Base-by-base conservation (phyloP, 2,329 filamentous ascomycete genomes). In the Aspergillus latus region DNA sequence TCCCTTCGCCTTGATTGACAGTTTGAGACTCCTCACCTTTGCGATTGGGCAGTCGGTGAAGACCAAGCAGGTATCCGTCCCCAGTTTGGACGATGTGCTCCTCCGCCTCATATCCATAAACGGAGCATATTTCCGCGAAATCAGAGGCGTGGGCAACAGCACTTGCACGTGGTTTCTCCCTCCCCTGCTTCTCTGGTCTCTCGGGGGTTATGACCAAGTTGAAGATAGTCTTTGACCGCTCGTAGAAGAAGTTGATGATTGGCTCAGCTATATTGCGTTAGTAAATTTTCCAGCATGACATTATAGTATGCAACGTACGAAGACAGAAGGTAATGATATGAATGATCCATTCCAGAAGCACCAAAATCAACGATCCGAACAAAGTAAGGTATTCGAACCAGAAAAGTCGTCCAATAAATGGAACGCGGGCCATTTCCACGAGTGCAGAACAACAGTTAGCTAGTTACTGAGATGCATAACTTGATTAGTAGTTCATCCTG, bases 31-130 rank as follows among this genome's bases (percentile, higher is more conserved):
- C 89, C 71, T 96, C 91, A 8, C 90, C 91, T 65, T 86, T 88
- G 57, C 83, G 84, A 84, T 89, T 95, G 16, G 89, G 90, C 46
- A 99, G 77, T 6, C 94, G 85, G 73, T 99, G 94, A 56, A 97
- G 76, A 7, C 93, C 93, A n/a, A 99, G 83, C 44, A 99, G 80
- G 69, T 95, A 99, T 13, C 94, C 94, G 78, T 99, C 94, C 59
- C 86, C 87, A 2, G 94, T 99, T 74, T 96, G 92, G 9, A 96
- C 89, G 49, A 99, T 88, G 72, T 99, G 94, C 75, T 99, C 94
- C 72, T 99, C 94, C 5, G 93, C 90, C 65, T 90, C 88, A 74
- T 97, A 97, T 47, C 92, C 93, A 73, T 88, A 96, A 10, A 96
- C 78, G 39, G 87, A 88, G 74, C 93, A 97, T n/a, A 99, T 83